phyloP scores from a whole-genome alignment of 257 asterid species.

The Lantana camara region DNA sequence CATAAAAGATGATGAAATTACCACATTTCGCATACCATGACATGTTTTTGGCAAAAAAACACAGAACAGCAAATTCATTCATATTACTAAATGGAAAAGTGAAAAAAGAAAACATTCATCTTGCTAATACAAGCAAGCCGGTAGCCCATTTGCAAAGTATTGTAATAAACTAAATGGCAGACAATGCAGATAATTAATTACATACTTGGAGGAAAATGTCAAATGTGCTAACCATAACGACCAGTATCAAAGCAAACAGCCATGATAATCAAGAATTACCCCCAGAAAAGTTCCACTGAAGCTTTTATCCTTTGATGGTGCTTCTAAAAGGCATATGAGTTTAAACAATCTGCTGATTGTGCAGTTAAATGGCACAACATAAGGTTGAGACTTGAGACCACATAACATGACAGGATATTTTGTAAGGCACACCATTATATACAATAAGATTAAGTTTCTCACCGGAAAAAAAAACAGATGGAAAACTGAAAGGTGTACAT shows the following conservation, averaged over 20 bases:
- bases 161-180: neutral
- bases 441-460: neutral
- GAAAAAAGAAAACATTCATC: too few relatives aligned
- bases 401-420: neutral
- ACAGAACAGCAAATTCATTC: neutral
- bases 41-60: neutral
- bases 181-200: neutral
- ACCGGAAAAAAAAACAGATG: neutral
- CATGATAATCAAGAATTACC: neutral
- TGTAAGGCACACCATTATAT: neutral
- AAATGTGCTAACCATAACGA: neutral
- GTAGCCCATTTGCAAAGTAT: slow-evolving; percentile 1
- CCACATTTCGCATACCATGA: neutral
- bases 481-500: neutral
- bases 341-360: too few relatives aligned
- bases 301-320: neutral
- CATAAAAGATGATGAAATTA: neutral
- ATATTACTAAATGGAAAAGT: neutral
- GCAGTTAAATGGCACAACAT: neutral
- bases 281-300: neutral
- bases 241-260: neutral
- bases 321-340: neutral
- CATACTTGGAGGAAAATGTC: slow-evolving; percentile 3
- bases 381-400: neutral
- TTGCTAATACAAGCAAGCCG: slow-evolving; percentile 2